Percentiles rank a stretch among this genome's conserved stretches.
These are phyloP conservation scores for Albophoma yamanashiensis DNA, from an alignment of 2,329 filamentous ascomycete genomes.

Conservation along the genomic window DNA sequence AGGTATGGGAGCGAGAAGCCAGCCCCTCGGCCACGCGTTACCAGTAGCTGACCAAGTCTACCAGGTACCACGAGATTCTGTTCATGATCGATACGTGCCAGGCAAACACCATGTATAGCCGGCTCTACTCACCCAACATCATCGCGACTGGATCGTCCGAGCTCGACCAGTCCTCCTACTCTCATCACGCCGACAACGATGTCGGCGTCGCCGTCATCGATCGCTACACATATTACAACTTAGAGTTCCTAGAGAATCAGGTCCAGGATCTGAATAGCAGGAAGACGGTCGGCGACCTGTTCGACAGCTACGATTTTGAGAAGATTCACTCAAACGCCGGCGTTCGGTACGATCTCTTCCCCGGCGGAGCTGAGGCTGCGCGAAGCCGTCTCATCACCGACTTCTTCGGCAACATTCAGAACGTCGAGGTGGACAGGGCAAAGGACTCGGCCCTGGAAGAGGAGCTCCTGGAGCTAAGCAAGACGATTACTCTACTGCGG, in stretches of 20 bases:
- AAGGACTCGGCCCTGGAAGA: constrained; percentile 52
- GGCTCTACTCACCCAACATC: constrained; percentile 96
- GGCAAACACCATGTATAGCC: constrained; percentile 98
- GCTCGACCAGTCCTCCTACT: constrained; percentile 93
- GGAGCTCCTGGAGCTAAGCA: constrained; percentile 68
- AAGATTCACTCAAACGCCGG: constrained; percentile 93
- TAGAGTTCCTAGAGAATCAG: constrained; percentile 89
- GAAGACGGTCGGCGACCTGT: constrained; percentile 84
- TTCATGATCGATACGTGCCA: constrained; percentile 99
- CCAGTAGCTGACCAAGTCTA: neutral
- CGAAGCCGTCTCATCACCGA: constrained; percentile 80
- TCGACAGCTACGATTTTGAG: constrained; percentile 88
- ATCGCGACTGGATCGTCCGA: constrained; percentile 95
- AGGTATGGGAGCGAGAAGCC: constrained; percentile 39
- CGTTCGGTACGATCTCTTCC: constrained; percentile 90
- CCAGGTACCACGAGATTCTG: constrained; percentile 81
- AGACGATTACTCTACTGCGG: constrained; percentile 47
- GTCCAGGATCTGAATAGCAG: constrained; percentile 79
- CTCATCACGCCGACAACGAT: constrained; percentile 95
- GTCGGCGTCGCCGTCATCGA: constrained; percentile 98
- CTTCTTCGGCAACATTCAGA: constrained; percentile 97
- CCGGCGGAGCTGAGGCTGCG: constrained; percentile 67
- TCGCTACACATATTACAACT: constrained; percentile 95
- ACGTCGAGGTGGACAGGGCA: constrained; percentile 73
- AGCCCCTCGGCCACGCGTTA: neutral